A percentile compares a stretch with the other conserved stretches of the same genome.
These are phyloP conservation scores for Canna indica DNA, from an alignment of 176 grass and related monocot species.

Conservation along the genomic window DNA sequence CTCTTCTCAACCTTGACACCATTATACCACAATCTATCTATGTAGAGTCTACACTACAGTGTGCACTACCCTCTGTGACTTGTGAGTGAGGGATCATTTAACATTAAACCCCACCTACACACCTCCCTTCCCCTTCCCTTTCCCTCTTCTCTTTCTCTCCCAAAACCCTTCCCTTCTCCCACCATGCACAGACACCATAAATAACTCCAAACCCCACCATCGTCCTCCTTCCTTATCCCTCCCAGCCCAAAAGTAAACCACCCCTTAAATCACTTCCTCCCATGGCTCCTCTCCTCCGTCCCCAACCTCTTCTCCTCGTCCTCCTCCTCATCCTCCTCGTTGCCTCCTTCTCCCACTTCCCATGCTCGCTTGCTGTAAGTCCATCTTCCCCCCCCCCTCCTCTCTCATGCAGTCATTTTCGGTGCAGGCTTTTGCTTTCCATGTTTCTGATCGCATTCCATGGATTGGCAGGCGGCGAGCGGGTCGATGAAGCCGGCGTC, in stretches of 20 bases:
- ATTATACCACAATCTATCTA: too few species aligned
- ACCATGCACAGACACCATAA: neutral
- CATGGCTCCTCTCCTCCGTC: neutral
- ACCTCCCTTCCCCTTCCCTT: too few species aligned
- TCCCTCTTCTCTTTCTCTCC: neutral
- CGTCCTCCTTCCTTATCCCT: neutral
- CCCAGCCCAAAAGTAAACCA: neutral
- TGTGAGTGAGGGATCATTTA: too few species aligned
- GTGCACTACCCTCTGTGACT: too few species aligned
- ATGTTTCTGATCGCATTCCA: neutral
- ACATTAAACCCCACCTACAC: too few species aligned
- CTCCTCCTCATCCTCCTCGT: too few species aligned
- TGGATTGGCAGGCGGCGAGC: neutral
- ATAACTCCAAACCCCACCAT: neutral
- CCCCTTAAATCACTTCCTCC: neutral
- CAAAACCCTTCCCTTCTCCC: neutral
- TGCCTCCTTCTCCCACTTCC: neutral
- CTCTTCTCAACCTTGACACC: too few species aligned
- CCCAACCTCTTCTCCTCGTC: neutral
- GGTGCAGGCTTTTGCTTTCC: neutral
- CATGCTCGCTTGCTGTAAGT: neutral
- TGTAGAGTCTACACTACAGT: too few species aligned
- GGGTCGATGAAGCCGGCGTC: conserved; percentile 32
- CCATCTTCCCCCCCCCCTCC: neutral
- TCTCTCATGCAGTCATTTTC: neutral